Evolutionary conservation across 2,329 filamentous ascomycete genomes (phyloP).

Genomic region (Beauveria sp.): DNA sequence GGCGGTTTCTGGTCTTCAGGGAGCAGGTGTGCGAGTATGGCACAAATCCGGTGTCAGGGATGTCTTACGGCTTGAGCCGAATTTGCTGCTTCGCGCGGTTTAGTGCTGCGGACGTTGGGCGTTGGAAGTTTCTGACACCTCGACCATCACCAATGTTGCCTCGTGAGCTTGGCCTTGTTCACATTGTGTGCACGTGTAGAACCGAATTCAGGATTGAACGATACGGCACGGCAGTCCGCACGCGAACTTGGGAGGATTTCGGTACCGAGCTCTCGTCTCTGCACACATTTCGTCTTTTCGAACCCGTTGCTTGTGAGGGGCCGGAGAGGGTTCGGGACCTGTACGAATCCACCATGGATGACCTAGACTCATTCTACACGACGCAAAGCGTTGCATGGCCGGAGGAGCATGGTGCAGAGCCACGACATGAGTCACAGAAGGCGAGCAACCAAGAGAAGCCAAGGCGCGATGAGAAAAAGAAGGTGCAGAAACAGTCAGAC

Average conservation of each 20-base stretch:
- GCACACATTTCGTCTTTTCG: no score
- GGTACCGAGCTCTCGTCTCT: background rate
- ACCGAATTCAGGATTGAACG: background rate
- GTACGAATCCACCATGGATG: background rate
- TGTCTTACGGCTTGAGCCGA: background rate
- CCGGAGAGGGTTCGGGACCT: background rate
- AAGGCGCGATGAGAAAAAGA: no score
- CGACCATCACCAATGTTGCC: background rate
- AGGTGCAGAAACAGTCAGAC: background rate
- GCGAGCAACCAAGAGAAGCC: no score
- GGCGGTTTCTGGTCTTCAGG: background rate
- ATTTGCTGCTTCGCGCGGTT: background rate
- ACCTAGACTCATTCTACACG: background rate
- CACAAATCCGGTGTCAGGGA: rapidly evolving
- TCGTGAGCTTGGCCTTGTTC: background rate
- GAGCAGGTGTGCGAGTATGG: background rate
- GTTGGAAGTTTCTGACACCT: no score
- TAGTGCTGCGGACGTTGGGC: background rate
- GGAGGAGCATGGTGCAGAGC: background rate
- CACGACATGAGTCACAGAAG: background rate
- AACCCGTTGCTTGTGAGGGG: no score
- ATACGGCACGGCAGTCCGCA: background rate
- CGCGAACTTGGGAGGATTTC: background rate
- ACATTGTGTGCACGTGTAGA: background rate
- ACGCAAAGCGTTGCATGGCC: background rate